Evolutionary conservation across 148 eudicot species (phyloP), one percentile per base, ranked within the genome.

Genomic region (Vaccinium macrocarpon): DNA sequence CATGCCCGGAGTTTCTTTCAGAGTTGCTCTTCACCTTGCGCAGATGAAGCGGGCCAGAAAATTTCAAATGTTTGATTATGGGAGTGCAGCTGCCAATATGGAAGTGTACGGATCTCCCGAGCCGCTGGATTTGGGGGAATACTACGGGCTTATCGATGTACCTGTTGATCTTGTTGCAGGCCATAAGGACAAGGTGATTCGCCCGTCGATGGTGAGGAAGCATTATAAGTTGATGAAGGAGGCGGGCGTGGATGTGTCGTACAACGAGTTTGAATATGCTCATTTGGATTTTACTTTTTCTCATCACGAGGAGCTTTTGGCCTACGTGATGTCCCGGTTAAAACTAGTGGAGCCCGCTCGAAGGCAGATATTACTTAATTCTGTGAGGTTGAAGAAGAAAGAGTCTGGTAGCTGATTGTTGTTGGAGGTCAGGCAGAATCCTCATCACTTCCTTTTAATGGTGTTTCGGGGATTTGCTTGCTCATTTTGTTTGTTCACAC

Each of bases 141-240:
- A 80, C 72, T 97, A 91, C 76, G 89, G 88, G 29, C 89, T 95
- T 38, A 95, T 97, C 8, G 97, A 97, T 79, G 87, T 97, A 57
- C 98, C 99, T 0, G 94, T 97, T 57, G 99, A 97, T 89, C 90
- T 97, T 71, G 99, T 97, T 25, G 99, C 92, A 18, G 98, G 99
- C 68, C 88, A 85, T 49, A 97, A 92, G 88, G 99, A 97, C 84
- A 92, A 87, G 88, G 97, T 97, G 83, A 97, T 97, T 32, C 91
- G 91, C 35, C 95, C 95, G 7, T 92, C 99, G 0, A 97, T 97
- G 99, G 97, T 97, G 55, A 91, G 88, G 78, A 95, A 91, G 84
- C 94, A 97, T 70, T 92, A 95, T 74, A 88, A 84, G 82, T 10
- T 89, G 87, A 92, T 97, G 98, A 90, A 85, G 56, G 95, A 87